phyloP scores from a whole-genome alignment of 352 stramenopile genomes.

The Thalassiosira pacifica region DNA sequence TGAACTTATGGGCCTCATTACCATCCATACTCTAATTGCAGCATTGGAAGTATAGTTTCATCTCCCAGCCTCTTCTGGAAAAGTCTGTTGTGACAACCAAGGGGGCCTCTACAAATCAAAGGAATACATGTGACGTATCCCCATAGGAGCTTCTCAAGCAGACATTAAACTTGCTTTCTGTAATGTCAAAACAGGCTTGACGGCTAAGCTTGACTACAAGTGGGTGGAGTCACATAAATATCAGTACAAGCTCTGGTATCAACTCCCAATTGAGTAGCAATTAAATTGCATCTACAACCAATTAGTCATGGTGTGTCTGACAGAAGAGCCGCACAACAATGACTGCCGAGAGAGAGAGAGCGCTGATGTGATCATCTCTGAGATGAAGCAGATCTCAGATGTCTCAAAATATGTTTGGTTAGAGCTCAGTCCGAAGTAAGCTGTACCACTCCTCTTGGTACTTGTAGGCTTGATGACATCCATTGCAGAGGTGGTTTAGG shows the following conservation, averaged over 20 bases:
- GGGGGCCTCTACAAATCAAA: not conserved
- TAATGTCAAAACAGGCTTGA: not conserved
- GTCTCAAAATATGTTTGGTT: not conserved
- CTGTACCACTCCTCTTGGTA: not conserved
- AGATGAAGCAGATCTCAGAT: not conserved
- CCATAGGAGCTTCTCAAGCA: not conserved
- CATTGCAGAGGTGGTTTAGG: not conserved
- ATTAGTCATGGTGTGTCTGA: too few species aligned
- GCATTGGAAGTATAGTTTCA: not conserved
- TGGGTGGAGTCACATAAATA: not conserved
- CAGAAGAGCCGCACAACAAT: not conserved
- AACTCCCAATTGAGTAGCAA: not conserved
- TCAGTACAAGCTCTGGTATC: not conserved
- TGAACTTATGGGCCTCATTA: slow-evolving; percentile 12
- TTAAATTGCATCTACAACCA: slow-evolving; percentile 6
- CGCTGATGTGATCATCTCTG: not conserved
- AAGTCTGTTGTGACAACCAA: slow-evolving; percentile 1
- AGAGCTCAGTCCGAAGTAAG: not conserved
- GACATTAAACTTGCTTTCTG: not conserved
- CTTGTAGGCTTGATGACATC: not conserved
- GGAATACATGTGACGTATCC: not conserved
- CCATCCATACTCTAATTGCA: not conserved
- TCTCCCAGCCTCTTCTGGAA: not conserved
- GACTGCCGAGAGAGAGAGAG: not conserved
- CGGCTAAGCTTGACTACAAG: not conserved